phyloP scores from a whole-genome alignment of 2,329 filamentous ascomycete genomes.

The Aspergillus aculeatus region DNA sequence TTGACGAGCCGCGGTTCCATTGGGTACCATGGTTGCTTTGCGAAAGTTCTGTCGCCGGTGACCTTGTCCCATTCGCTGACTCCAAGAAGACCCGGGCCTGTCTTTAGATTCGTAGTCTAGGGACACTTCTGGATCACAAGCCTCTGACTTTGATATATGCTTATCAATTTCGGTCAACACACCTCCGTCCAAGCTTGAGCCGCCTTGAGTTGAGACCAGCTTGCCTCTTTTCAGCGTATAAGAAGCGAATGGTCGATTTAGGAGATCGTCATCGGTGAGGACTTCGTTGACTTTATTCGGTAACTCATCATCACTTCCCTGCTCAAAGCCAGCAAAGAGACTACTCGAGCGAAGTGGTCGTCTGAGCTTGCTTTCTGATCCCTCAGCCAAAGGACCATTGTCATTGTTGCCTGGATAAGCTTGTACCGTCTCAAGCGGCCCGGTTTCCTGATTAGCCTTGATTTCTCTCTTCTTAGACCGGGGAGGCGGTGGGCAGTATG shows the following conservation, averaged over 20 bases:
- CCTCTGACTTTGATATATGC: conserved; percentile 32
- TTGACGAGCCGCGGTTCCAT: conserved; percentile 70
- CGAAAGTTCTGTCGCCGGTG: conserved; percentile 64
- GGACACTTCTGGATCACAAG: conserved; percentile 23
- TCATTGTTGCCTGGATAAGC: conserved; percentile 78
- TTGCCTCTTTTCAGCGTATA: conserved; percentile 45
- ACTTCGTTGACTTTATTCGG: conserved; percentile 30
- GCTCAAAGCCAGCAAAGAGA: conserved; percentile 82
- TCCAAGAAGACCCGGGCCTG: conserved; percentile 13
- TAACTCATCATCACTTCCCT: conserved; percentile 55
- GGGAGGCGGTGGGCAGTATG: conserved; percentile 36
- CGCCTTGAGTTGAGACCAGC: conserved; percentile 38
- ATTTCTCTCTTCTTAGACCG: conserved; percentile 31
- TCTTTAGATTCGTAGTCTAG: conserved; percentile 10
- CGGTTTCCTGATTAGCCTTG: conserved; percentile 22
- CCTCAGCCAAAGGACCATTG: conserved; percentile 66
- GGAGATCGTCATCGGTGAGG: conserved; percentile 46
- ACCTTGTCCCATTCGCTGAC: conserved; percentile 40
- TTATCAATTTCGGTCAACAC: conserved; percentile 40
- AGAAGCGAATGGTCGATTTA: conserved; percentile 45
- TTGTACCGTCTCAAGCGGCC: conserved; percentile 53
- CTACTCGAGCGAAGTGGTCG: conserved; percentile 76
- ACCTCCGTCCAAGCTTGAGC: conserved; percentile 33
- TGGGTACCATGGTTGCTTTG: conserved; percentile 77
- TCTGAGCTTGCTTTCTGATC: conserved; percentile 60